Conservation (phyloP, 768 basidiomycete species). For the Tephrocybe rancida region DNA sequence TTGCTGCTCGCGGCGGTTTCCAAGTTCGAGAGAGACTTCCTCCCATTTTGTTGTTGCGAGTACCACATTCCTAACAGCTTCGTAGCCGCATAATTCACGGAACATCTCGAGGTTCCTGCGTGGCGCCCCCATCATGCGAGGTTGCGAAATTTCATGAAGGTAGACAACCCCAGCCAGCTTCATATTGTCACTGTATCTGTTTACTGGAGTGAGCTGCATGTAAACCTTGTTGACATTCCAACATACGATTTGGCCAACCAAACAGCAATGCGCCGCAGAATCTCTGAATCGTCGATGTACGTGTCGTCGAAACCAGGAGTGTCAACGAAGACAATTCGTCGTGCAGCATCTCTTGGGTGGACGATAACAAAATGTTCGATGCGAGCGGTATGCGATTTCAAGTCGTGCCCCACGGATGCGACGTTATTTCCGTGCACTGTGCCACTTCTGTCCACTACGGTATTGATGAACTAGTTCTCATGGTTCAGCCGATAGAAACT, state of each 20-base stretch:
- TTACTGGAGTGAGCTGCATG: constrained; percentile 4
- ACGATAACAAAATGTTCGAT: constrained; percentile 22
- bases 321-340: constrained; percentile 19
- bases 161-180: constrained; percentile 7
- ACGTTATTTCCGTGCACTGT: constrained; percentile 11
- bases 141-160: constrained; percentile 17
- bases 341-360: not conserved
- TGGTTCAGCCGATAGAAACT: not conserved
- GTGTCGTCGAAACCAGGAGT: constrained; percentile 25
- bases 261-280: constrained; percentile 18
- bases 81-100: constrained; percentile 31
- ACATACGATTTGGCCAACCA: constrained; percentile 21
- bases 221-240: constrained; percentile 29
- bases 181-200: constrained; percentile 16
- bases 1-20: constrained; percentile 41
- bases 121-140: constrained; percentile 33
- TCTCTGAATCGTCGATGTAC: constrained; percentile 14
- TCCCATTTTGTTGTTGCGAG: constrained; percentile 43
- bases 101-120: constrained; percentile 33
- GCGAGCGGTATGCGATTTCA: constrained; percentile 37
- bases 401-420: constrained; percentile 30
- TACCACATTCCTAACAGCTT: constrained; percentile 28
- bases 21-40: constrained; percentile 33
- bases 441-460: constrained; percentile 18
- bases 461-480: constrained; percentile 37